These are phyloP conservation scores for Pelargonium australe DNA, from an alignment of 441 rosid genomes.

Conservation along the genomic window DNA sequence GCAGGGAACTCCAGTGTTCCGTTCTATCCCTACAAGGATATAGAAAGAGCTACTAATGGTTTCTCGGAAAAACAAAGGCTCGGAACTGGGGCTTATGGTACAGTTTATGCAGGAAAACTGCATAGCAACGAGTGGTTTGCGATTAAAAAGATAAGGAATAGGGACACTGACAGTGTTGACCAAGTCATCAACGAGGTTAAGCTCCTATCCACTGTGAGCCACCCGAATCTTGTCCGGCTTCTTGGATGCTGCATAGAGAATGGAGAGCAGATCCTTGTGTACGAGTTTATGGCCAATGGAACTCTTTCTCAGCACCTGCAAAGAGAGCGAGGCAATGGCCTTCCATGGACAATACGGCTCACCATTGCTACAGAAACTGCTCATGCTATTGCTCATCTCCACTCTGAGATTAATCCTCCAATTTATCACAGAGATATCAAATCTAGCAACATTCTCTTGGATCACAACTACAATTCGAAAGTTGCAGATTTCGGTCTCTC, in stretches of 20 bases:
- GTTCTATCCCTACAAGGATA: constrained; percentile 58
- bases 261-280: constrained; percentile 63
- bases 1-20: constrained; percentile 76
- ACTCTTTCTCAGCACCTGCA: constrained; percentile 76
- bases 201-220: constrained; percentile 58
- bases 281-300: constrained; percentile 86
- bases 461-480: constrained; percentile 54
- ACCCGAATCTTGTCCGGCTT: constrained; percentile 58
- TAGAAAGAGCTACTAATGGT: constrained; percentile 62
- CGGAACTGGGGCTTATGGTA: constrained; percentile 89
- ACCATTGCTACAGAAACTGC: constrained; percentile 80
- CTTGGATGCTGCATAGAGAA: constrained; percentile 54
- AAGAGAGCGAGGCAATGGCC: constrained; percentile 51
- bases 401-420: constrained; percentile 75
- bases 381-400: constrained; percentile 73
- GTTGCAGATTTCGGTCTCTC: constrained; percentile 96
- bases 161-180: constrained; percentile 57
- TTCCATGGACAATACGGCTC: constrained; percentile 72
- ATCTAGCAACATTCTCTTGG: constrained; percentile 83
- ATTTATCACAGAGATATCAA: constrained; percentile 84
- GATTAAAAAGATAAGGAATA: constrained; percentile 59
- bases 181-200: constrained; percentile 73
- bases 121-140: constrained; percentile 57
- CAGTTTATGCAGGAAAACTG: constrained; percentile 84
- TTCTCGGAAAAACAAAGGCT: constrained; percentile 66